These are phyloP conservation scores for Tetradesmus lagerheimii DNA, from an alignment of 139 green algal genomes.

Conservation along the genomic window DNA sequence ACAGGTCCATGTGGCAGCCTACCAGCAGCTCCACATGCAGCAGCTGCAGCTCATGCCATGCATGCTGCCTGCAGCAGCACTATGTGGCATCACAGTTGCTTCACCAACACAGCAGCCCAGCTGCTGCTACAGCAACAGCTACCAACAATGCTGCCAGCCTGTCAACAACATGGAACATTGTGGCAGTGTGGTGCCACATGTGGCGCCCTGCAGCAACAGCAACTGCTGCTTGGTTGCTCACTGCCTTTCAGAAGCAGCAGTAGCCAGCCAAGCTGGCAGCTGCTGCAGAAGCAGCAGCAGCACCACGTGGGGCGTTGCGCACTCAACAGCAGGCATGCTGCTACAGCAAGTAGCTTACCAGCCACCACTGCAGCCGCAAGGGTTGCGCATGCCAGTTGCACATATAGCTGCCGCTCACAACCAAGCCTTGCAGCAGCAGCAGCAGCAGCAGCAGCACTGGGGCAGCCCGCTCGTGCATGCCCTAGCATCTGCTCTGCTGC, in stretches of 20 bases:
- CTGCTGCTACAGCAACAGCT: background rate
- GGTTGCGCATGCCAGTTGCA: no score
- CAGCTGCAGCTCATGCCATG: background rate
- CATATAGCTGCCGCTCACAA: no score
- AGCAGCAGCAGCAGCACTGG: background rate
- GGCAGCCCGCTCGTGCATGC: background rate
- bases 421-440: background rate
- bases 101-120: background rate
- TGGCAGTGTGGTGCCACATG: background rate
- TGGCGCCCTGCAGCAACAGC: background rate
- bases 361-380: background rate
- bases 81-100: background rate
- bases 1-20: background rate
- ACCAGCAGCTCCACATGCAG: background rate
- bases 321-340: background rate
- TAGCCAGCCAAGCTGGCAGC: background rate
- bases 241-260: background rate
- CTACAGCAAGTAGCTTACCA: background rate
- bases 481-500: background rate
- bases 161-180: background rate
- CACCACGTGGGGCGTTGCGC: background rate
- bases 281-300: background rate
- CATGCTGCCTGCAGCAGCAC: background rate
- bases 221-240: background rate
- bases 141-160: background rate